A percentile compares a stretch with the other conserved stretches of the same genome.
phyloP scores from a whole-genome alignment of 768 basidiomycete species.

The Tylopilus intermedius region DNA sequence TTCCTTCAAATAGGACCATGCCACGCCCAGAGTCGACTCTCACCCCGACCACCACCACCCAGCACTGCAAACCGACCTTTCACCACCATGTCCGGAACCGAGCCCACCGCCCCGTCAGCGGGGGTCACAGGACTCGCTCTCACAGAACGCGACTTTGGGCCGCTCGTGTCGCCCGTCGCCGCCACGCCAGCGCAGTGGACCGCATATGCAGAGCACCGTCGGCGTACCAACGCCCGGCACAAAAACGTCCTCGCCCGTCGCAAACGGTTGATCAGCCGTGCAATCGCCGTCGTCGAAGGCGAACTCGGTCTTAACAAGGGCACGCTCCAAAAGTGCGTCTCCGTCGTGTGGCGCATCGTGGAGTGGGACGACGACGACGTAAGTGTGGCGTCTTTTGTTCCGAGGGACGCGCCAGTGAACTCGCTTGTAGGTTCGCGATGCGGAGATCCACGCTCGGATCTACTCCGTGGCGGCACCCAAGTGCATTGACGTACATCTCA shows the following conservation, averaged over 20 bases:
- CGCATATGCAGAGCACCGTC: constrained; percentile 6
- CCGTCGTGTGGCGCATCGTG: background rate
- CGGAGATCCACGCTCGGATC: constrained; percentile 2
- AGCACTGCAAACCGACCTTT: background rate
- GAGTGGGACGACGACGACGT: background rate
- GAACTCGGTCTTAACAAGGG: background rate
- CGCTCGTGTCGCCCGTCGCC: constrained; percentile 5
- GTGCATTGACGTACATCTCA: constrained; percentile 17
- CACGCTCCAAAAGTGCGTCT: constrained; percentile 10
- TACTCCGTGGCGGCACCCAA: constrained; percentile 8
- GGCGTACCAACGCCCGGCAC: background rate
- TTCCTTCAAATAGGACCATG: background rate
- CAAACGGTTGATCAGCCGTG: background rate
- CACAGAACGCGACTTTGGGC: constrained; percentile 4
- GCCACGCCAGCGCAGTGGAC: constrained; percentile 1
- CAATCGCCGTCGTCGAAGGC: constrained; percentile 1
- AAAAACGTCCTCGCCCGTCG: background rate
- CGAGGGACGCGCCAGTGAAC: background rate
- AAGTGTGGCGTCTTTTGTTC: background rate
- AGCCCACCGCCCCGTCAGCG: too few relatives aligned
- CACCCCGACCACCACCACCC: too few relatives aligned
- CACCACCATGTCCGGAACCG: background rate
- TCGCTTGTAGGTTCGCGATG: background rate
- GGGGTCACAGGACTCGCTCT: background rate
- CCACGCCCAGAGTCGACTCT: background rate